Evolutionary conservation across 352 stramenopile genomes (phyloP).

Genomic region (Pythium phragmitis): DNA sequence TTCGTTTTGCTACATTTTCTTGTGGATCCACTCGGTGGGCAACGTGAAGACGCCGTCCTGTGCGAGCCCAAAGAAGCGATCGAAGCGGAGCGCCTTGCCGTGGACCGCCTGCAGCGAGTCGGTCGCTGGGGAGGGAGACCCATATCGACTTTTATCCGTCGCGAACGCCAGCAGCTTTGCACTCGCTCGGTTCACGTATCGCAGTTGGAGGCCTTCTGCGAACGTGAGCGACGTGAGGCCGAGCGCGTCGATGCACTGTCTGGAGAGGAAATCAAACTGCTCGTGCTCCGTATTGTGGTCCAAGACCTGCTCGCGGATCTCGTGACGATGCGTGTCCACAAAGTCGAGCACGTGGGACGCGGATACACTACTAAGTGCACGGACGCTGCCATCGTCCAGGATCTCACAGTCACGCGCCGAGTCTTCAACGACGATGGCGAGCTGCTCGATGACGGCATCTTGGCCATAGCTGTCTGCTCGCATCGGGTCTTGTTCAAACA

Average conservation of each 20-base stretch:
- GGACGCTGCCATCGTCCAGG: conserved; percentile 41
- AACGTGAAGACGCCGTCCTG: conserved; percentile 27
- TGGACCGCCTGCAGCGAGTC: not conserved
- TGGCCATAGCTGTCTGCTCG: conserved; percentile 2
- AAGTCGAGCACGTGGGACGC: conserved; percentile 23
- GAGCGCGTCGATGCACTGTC: conserved; percentile 37
- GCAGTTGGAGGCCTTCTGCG: conserved; percentile 35
- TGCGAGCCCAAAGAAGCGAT: conserved; percentile 23
- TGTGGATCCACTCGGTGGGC: conserved; percentile 13
- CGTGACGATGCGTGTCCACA: conserved; percentile 8
- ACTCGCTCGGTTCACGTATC: conserved; percentile 20
- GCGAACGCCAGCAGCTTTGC: conserved; percentile 31
- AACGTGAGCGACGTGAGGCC: conserved; percentile 35
- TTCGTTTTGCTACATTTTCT: not conserved
- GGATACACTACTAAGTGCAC: conserved; percentile 30
- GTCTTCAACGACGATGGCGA: conserved; percentile 51
- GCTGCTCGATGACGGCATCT: conserved; percentile 37
- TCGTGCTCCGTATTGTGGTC: conserved; percentile 3
- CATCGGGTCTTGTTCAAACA: conserved; percentile 12
- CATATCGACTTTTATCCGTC: conserved; percentile 23
- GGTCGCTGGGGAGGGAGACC: not conserved
- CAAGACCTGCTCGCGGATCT: conserved; percentile 15
- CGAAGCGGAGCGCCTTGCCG: conserved; percentile 15
- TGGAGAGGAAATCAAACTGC: conserved; percentile 36
- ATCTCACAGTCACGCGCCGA: conserved; percentile 36